Conservation (phyloP, 345 rosid genomes). For the Pseudoturritis turrita region DNA sequence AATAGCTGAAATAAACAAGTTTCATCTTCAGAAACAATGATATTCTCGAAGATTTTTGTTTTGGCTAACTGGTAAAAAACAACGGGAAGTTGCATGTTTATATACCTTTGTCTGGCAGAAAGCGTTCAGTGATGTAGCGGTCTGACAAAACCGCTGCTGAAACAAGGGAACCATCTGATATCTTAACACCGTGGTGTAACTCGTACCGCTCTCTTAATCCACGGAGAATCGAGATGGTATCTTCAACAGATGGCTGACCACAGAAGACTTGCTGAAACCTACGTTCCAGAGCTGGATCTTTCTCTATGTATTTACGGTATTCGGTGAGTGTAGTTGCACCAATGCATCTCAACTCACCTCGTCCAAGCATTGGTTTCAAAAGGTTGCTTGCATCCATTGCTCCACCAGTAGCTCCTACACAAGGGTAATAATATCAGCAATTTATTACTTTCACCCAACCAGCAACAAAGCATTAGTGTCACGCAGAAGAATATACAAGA, state of each 20-base stretch:
- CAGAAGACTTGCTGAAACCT: slow-evolving; percentile 96
- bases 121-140: slow-evolving; percentile 84
- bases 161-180: slow-evolving; percentile 91
- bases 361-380: slow-evolving; percentile 93
- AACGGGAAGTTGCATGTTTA: not conserved
- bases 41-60: not conserved
- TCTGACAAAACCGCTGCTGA: slow-evolving; percentile 86
- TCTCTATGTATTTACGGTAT: slow-evolving; percentile 88
- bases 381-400: slow-evolving; percentile 35
- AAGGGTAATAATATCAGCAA: not conserved
- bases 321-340: slow-evolving; percentile 93
- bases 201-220: slow-evolving; percentile 85
- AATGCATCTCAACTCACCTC: slow-evolving; percentile 86
- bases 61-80: not conserved
- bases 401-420: slow-evolving; percentile 70
- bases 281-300: slow-evolving; percentile 88
- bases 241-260: slow-evolving; percentile 91
- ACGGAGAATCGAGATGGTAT: slow-evolving; percentile 88
- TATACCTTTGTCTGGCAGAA: slow-evolving; percentile 94
- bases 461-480: not conserved
- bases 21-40: not conserved
- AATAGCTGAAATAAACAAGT: slow-evolving; percentile 58
- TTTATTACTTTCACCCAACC: not conserved
- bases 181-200: slow-evolving; percentile 88
- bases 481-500: too few relatives aligned